Percentiles rank a stretch among this genome's conserved stretches.
Conservation (phyloP, 2,329 filamentous ascomycete species). For the Arthroderma sp. region DNA sequence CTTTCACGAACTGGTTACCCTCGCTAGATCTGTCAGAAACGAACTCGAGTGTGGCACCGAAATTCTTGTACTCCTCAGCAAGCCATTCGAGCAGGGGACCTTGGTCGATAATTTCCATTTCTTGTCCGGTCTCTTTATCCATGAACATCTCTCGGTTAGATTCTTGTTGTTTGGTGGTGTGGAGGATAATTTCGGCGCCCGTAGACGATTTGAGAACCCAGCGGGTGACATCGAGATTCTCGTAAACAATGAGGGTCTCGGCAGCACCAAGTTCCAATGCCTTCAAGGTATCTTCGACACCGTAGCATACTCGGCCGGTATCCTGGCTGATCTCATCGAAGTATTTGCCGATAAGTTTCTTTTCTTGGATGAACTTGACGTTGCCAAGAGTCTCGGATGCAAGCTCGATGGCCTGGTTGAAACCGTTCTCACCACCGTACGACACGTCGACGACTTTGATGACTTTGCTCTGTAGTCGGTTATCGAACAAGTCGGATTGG, state of each 20-base stretch:
- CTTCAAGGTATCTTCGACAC: slow-evolving; percentile 94
- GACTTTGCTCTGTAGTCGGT: slow-evolving; percentile 81
- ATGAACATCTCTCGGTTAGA: slow-evolving; percentile 70
- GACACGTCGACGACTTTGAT: slow-evolving; percentile 99
- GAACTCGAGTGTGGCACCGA: slow-evolving; percentile 89
- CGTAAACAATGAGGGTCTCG: slow-evolving; percentile 89
- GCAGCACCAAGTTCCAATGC: slow-evolving; percentile 90
- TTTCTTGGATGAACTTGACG: slow-evolving; percentile 99
- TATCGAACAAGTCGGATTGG: slow-evolving; percentile 92
- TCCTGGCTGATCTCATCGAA: slow-evolving; percentile 99
- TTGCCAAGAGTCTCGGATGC: slow-evolving; percentile 92
- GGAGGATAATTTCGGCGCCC: slow-evolving; percentile 60
- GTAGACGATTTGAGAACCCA: slow-evolving; percentile 74
- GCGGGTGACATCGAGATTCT: slow-evolving; percentile 90
- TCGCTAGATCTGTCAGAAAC: slow-evolving; percentile 95
- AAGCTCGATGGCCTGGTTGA: slow-evolving; percentile 98
- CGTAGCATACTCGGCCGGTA: slow-evolving; percentile 92
- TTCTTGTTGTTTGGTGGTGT: slow-evolving; percentile 82
- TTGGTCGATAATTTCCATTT: slow-evolving; percentile 87
- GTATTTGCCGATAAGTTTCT: slow-evolving; percentile 98
- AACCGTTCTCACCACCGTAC: slow-evolving; percentile 97
- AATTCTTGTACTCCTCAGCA: slow-evolving; percentile 95
- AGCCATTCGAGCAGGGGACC: slow-evolving; percentile 98
- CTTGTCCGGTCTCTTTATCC: slow-evolving; percentile 89
- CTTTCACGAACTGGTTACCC: slow-evolving; percentile 99